Evolutionary conservation across 768 basidiomycete species (phyloP), one percentile per base, ranked within the genome.

Genomic region (Termitomyces sp.): DNA sequence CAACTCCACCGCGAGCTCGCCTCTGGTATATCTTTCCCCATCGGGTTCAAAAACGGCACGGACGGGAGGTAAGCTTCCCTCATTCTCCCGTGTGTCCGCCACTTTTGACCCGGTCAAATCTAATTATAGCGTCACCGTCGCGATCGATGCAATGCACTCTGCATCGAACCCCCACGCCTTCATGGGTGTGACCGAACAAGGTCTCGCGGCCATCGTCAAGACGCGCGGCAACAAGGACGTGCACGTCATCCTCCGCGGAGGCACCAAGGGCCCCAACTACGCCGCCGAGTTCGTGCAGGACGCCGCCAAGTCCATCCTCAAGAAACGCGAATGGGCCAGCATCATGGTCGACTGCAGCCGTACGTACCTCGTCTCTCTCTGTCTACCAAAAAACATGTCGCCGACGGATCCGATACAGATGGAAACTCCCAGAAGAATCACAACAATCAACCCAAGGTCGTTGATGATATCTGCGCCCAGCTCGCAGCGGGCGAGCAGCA

Each of bases 41-140:
- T 98, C 61, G 92, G 94, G 9, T 99, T 99, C 86, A 99, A 99
- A 74, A 99, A 99, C 69, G 96, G 97, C 53, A 99, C 97, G 3
- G 96, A 98, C 70, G 97, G 97, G 54, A 86, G 85, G 83, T 82
- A 61, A 54, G 71, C 54, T 38, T 11, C 9, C 6, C 23, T 10
- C 4, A 6, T 3, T 4, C 5, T 38, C 3, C 15, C 11, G 1
- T 14, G 5, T 51, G 8, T 55, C 56, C 30, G 30, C 10, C 51
- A 50, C 10, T 35, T 35, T 2, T n/a, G 19, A 14, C 30, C 33
- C 19, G 46, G 40, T 60, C 8, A 33, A 30, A 21, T 19, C 33
- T 43, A 54, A 21, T 43, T 10, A 17, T 19, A 85, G 84, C 57
- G 86, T 98, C 49, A 74, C 82, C 0, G 92, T 98, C 37, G 96